Conservation (phyloP, 768 basidiomycete genomes). For the Coprinellus aureogranulatus region DNA sequence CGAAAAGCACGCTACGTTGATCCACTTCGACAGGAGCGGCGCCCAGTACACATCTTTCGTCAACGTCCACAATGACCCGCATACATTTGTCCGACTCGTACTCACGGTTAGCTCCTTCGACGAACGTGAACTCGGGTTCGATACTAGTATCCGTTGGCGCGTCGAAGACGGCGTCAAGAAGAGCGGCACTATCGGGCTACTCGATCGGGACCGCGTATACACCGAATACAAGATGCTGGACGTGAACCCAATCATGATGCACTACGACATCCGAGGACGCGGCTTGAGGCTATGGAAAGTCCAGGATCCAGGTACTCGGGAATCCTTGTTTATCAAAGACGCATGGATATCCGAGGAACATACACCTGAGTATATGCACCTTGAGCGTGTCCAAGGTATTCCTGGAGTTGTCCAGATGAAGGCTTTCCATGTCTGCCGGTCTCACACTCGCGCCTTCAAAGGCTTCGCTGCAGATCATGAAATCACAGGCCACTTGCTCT, state of each 20-base stretch:
- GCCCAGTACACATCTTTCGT: background rate
- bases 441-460: background rate
- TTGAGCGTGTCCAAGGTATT: background rate
- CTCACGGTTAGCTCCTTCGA: background rate
- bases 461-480: background rate
- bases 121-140: background rate
- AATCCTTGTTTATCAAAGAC: background rate
- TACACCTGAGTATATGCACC: background rate
- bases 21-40: conserved; percentile 7
- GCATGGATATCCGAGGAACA: background rate
- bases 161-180: background rate
- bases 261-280: background rate
- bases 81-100: background rate
- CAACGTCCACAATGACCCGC: background rate
- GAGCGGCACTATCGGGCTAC: background rate
- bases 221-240: background rate
- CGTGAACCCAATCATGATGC: background rate
- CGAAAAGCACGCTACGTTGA: background rate
- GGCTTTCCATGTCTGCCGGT: background rate
- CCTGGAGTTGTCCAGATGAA: background rate
- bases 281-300: background rate
- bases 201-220: background rate
- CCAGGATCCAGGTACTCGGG: background rate
- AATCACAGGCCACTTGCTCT: background rate
- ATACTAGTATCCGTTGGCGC: conserved; percentile 1